Evolutionary conservation across 129 eudicot genomes (phyloP).

Genomic region (Artemisia argyi): DNA sequence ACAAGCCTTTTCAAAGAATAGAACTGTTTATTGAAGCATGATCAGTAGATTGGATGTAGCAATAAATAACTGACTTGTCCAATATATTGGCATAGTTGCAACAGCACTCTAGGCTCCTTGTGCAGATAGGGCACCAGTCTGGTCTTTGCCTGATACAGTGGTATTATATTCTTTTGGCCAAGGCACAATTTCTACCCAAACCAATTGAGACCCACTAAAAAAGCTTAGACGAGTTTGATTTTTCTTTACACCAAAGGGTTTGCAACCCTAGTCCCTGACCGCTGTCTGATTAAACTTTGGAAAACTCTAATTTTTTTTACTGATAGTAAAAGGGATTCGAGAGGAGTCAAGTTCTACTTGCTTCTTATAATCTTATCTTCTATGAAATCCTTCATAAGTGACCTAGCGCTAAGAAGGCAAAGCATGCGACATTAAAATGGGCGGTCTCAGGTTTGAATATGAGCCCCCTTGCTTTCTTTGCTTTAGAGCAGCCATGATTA

Average conservation of each 20-base stretch:
- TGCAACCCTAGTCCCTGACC: background rate
- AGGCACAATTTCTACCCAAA: background rate
- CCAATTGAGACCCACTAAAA: background rate
- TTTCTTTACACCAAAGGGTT: background rate
- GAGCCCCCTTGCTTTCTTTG: too few relatives aligned
- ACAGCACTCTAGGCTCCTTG: background rate
- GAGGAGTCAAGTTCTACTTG: background rate
- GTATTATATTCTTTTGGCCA: background rate
- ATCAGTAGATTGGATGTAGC: constrained; percentile 10
- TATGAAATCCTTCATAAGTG: too few relatives aligned
- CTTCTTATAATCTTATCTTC: too few relatives aligned
- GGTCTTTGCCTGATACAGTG: background rate
- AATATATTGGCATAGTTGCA: constrained; percentile 5
- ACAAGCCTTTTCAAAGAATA: too few relatives aligned
- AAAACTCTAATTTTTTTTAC: background rate
- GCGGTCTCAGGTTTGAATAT: too few relatives aligned
- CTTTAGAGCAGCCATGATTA: too few relatives aligned
- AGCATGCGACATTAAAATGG: too few relatives aligned
- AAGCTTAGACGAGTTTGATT: background rate
- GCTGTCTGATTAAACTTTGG: background rate
- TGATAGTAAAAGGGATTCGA: background rate
- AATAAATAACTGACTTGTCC: background rate
- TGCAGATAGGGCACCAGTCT: background rate
- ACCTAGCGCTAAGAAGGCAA: too few relatives aligned
- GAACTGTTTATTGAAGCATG: background rate